Evolutionary conservation across 2,329 filamentous ascomycete genomes (phyloP).

Genomic region (Venturia effusa): DNA sequence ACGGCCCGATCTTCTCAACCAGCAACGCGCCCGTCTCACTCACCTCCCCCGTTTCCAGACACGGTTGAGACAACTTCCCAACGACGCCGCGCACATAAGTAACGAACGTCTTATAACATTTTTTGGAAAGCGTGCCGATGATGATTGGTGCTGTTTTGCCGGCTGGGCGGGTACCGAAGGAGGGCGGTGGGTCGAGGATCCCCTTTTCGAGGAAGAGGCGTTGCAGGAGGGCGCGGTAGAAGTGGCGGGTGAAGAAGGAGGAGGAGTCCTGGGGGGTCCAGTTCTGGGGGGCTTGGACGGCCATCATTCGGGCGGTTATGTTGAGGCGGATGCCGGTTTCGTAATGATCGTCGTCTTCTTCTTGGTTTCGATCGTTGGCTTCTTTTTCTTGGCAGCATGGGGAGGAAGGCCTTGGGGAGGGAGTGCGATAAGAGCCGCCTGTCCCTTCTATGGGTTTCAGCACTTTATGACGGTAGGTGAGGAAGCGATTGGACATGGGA

Average conservation of each 20-base stretch:
- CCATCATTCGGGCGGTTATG: slow-evolving; percentile 97
- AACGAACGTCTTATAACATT: slow-evolving; percentile 63
- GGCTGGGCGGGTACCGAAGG: neutral
- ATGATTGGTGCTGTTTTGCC: slow-evolving; percentile 40
- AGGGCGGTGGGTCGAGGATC: slow-evolving; percentile 51
- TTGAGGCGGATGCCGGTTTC: slow-evolving; percentile 67
- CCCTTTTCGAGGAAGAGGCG: slow-evolving; percentile 82
- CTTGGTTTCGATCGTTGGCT: neutral
- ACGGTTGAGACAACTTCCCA: slow-evolving; percentile 47
- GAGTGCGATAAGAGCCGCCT: slow-evolving; percentile 21
- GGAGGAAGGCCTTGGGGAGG: neutral
- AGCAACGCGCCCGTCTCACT: slow-evolving; percentile 20
- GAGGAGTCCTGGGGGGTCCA: slow-evolving; percentile 77
- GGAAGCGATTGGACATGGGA: slow-evolving; percentile 71
- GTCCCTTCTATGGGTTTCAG: slow-evolving; percentile 27
- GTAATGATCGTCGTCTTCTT: neutral
- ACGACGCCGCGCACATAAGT: slow-evolving; percentile 74
- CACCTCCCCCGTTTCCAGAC: slow-evolving; percentile 34
- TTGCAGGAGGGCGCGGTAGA: slow-evolving; percentile 83
- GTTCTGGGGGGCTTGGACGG: slow-evolving; percentile 87
- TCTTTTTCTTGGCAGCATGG: neutral
- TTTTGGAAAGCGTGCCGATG: slow-evolving; percentile 73
- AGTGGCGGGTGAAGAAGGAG: slow-evolving; percentile 83
- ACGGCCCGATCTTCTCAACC: slow-evolving; percentile 50
- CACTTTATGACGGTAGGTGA: slow-evolving; percentile 27